Evolutionary conservation across 345 rosid species (phyloP).

Genomic region (Lumnitzera littorea): DNA sequence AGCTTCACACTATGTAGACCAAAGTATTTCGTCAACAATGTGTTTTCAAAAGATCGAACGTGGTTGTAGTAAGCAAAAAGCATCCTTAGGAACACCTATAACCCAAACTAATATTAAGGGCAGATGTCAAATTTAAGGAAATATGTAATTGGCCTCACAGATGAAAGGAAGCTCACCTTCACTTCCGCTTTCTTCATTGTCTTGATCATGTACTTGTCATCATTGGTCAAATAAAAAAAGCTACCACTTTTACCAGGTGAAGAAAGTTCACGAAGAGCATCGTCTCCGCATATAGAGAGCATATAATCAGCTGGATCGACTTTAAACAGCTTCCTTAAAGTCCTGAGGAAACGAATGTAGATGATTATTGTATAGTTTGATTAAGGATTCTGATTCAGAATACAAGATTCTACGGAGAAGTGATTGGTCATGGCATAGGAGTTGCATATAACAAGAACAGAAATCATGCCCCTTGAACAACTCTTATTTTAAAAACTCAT

Average conservation of each 20-base stretch:
- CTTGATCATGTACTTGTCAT: conserved; percentile 93
- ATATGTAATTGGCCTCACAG: background rate
- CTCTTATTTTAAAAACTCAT: background rate
- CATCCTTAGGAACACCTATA: conserved; percentile 85
- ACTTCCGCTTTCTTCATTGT: conserved; percentile 88
- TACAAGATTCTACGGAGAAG: too few species aligned
- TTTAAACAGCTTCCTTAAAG: conserved; percentile 83
- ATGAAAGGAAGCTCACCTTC: conserved; percentile 40
- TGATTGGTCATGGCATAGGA: too few species aligned
- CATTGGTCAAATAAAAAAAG: conserved; percentile 83
- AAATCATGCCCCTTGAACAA: background rate
- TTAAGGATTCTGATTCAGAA: background rate
- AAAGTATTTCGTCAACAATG: conserved; percentile 67
- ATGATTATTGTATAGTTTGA: background rate
- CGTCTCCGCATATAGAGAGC: conserved; percentile 85
- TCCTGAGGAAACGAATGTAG: conserved; percentile 29
- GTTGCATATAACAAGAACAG: background rate
- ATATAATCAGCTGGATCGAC: conserved; percentile 97
- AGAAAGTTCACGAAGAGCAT: conserved; percentile 89
- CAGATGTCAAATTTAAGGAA: background rate
- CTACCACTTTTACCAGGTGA: conserved; percentile 99
- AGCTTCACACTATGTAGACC: conserved; percentile 89
- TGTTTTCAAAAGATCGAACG: conserved; percentile 72
- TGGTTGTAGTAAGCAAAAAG: conserved; percentile 88
- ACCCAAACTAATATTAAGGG: background rate